phyloP scores from a whole-genome alignment of 2,329 filamentous ascomycete genomes.

The Cordyceps farinosa region DNA sequence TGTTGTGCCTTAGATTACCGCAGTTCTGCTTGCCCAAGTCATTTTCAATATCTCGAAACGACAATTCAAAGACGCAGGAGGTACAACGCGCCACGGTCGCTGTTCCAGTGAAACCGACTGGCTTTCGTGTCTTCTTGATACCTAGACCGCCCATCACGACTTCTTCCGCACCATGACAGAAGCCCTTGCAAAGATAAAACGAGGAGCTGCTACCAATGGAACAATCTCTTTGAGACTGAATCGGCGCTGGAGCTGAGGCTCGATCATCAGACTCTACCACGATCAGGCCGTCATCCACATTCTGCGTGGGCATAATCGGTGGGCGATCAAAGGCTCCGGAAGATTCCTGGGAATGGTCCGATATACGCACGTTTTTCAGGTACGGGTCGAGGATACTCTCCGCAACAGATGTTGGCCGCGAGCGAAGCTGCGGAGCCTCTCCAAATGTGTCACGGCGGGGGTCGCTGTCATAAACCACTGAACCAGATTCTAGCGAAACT shows the following conservation, averaged over 20 bases:
- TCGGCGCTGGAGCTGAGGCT: slow-evolving; percentile 1
- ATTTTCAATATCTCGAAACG: slow-evolving; percentile 49
- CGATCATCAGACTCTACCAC: slow-evolving; percentile 21
- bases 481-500: slow-evolving; percentile 11
- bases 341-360: slow-evolving; percentile 10
- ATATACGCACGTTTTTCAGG: slow-evolving; percentile 1
- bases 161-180: slow-evolving; percentile 53
- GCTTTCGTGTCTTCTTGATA: slow-evolving; percentile 48
- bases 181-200: slow-evolving; percentile 51
- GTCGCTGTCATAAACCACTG: background rate
- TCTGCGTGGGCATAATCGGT: slow-evolving; percentile 2
- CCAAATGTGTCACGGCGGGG: slow-evolving; percentile 9
- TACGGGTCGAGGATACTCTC: slow-evolving; percentile 16
- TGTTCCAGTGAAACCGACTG: slow-evolving; percentile 43
- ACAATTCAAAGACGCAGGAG: slow-evolving; percentile 51
- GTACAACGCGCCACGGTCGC: slow-evolving; percentile 49
- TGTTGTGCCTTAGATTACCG: slow-evolving; percentile 45
- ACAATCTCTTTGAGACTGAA: slow-evolving; percentile 32
- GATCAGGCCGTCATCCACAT: slow-evolving; percentile 23
- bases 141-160: slow-evolving; percentile 46
- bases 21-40: slow-evolving; percentile 47
- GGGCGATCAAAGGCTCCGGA: background rate
- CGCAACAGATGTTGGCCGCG: slow-evolving; percentile 8
- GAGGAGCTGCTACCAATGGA: slow-evolving; percentile 45
- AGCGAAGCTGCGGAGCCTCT: slow-evolving; percentile 1